Percentiles rank a stretch among this genome's conserved stretches.
These are phyloP conservation scores for Pleurotus salmoneostramineus DNA, from an alignment of 768 basidiomycete genomes.

Conservation along the genomic window DNA sequence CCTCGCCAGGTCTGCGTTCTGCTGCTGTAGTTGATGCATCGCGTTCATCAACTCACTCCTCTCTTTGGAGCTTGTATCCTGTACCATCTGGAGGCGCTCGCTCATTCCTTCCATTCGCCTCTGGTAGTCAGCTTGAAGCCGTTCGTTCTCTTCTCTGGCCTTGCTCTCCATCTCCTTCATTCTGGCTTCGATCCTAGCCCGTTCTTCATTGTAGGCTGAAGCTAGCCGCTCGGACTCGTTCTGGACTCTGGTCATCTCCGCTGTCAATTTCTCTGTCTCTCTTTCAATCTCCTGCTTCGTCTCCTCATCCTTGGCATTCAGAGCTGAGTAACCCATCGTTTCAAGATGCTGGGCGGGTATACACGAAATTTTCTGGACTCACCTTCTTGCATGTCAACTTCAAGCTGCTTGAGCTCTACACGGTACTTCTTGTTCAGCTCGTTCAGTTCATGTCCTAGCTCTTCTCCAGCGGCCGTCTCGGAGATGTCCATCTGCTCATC, in stretches of 20 bases:
- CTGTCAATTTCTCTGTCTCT: slow-evolving; percentile 37
- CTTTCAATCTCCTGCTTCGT: slow-evolving; percentile 38
- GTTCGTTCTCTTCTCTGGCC: slow-evolving; percentile 12
- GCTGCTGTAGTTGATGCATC: slow-evolving; percentile 1
- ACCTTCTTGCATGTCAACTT: slow-evolving; percentile 12
- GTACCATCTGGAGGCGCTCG: slow-evolving; percentile 9
- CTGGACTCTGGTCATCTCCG: slow-evolving; percentile 39
- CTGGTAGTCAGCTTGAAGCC: slow-evolving; percentile 11
- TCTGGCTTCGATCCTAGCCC: slow-evolving; percentile 21
- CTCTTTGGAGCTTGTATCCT: slow-evolving; percentile 10
- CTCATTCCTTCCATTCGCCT: slow-evolving; percentile 16
- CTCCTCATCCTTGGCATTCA: slow-evolving; percentile 42
- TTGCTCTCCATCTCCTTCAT: slow-evolving; percentile 22
- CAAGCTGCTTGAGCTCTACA: slow-evolving; percentile 11
- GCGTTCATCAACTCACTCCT: slow-evolving; percentile 11
- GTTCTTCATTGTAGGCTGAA: slow-evolving; percentile 33
- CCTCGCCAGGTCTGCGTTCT: neutral
- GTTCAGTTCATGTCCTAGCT: slow-evolving; percentile 11
- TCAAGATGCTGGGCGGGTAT: neutral
- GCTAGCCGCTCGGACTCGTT: slow-evolving; percentile 35
- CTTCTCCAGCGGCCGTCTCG: slow-evolving; percentile 29
- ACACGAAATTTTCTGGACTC: neutral
- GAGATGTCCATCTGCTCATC: slow-evolving; percentile 21
- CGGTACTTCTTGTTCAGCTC: slow-evolving; percentile 8
- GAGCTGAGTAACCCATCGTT: slow-evolving; percentile 19